Conservation (phyloP, 1,139 yeast species). For the Casaregolazyma lundiana region DNA sequence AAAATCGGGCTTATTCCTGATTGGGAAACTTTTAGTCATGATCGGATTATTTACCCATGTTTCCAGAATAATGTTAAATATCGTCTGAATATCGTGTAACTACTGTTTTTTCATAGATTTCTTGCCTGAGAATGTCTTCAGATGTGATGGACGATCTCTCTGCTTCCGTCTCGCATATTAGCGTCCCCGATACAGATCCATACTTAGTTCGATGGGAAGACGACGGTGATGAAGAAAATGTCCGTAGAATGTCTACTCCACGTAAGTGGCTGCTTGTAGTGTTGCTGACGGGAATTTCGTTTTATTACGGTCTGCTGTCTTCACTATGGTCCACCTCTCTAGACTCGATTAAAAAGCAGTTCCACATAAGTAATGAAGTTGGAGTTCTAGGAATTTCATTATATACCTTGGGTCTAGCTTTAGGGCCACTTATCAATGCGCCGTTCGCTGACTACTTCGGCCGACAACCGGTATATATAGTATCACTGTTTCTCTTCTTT, state of each 20-base stretch:
- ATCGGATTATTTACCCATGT: too few species aligned
- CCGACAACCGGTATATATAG: constrained; percentile 57
- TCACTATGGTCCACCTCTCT: constrained; percentile 56
- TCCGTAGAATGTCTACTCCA: constrained; percentile 36
- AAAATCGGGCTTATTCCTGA: too few species aligned
- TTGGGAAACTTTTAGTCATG: too few species aligned
- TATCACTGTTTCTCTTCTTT: constrained; percentile 53
- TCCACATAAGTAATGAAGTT: constrained; percentile 53
- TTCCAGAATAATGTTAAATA: too few species aligned
- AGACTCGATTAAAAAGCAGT: constrained; percentile 45
- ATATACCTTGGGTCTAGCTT: constrained; percentile 64
- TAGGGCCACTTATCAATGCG: constrained; percentile 67
- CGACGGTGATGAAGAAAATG: constrained; percentile 48
- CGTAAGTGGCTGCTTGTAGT: constrained; percentile 52
- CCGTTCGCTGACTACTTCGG: constrained; percentile 76
- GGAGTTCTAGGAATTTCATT: constrained; percentile 57
- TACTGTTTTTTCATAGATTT: too few species aligned
- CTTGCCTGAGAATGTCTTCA: background rate
- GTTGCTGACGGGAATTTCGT: constrained; percentile 45
- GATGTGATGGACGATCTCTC: too few species aligned
- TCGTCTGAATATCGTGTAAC: too few species aligned
- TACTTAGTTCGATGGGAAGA: constrained; percentile 30
- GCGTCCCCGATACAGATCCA: constrained; percentile 16
- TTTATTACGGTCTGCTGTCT: constrained; percentile 47
- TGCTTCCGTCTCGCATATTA: background rate